Conservation (phyloP, 2,329 filamentous ascomycete species). For the Xylaria sp. region DNA sequence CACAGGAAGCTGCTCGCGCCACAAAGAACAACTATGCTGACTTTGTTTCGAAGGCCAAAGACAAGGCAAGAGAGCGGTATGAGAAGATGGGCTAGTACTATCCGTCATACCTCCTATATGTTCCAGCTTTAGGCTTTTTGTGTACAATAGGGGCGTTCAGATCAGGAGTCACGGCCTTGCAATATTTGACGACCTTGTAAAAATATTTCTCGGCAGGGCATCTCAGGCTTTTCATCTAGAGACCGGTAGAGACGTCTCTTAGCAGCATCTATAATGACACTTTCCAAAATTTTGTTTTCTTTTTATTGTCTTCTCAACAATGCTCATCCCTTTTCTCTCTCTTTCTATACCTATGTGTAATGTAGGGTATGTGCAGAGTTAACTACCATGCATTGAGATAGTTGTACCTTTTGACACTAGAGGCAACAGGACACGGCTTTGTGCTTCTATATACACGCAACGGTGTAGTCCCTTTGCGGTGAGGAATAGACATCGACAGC, state of each 20-base stretch:
- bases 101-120: not conserved
- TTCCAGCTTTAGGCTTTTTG: not conserved
- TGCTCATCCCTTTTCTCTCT: not conserved
- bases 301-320: not conserved
- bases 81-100: constrained; percentile 60
- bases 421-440: not conserved
- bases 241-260: not conserved
- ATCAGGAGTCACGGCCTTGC: not conserved
- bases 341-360: not conserved
- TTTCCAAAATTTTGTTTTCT: not conserved
- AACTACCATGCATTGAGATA: not conserved
- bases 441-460: not conserved
- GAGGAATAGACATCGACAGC: not conserved
- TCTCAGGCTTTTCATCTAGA: not conserved
- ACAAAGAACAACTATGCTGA: constrained; percentile 70
- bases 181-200: not conserved
- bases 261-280: not conserved
- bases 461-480: not conserved
- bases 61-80: constrained; percentile 74
- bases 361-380: not conserved
- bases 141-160: not conserved
- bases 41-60: constrained; percentile 73
- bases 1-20: constrained; percentile 69
- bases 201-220: not conserved
- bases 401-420: not conserved